A percentile compares a stretch with the other conserved stretches of the same genome.
phyloP scores from a whole-genome alignment of 1,284 basidiomycete species.

The Moesziomyces aphidis region DNA sequence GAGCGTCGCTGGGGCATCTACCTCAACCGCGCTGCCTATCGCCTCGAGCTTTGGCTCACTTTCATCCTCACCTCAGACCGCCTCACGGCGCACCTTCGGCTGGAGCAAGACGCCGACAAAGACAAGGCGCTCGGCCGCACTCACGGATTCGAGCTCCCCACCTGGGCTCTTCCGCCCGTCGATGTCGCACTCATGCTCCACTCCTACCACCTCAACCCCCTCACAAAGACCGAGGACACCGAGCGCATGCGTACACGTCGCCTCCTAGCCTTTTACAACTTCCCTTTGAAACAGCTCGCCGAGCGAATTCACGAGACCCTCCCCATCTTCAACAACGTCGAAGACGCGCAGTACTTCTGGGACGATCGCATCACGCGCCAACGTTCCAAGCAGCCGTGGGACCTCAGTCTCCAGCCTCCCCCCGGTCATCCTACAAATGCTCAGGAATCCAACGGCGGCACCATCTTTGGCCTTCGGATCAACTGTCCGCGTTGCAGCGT shows the following conservation, averaged over 20 bases:
- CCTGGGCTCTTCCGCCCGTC: slow-evolving; percentile 47
- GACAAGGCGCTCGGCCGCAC: neutral
- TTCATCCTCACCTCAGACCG: slow-evolving; percentile 27
- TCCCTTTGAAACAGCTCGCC: slow-evolving; percentile 34
- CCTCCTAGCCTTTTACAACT: slow-evolving; percentile 26
- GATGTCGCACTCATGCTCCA: slow-evolving; percentile 58
- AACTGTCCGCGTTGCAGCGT: slow-evolving; percentile 28
- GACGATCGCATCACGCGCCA: slow-evolving; percentile 10
- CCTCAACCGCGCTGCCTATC: slow-evolving; percentile 49
- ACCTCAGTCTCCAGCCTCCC: slow-evolving; percentile 38
- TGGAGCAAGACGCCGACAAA: neutral
- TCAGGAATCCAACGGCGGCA: slow-evolving; percentile 33
- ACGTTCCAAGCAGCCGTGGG: slow-evolving; percentile 40
- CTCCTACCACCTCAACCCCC: slow-evolving; percentile 48
- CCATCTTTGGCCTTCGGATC: slow-evolving; percentile 39
- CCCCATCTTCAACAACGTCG: slow-evolving; percentile 38
- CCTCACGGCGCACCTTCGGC: slow-evolving; percentile 9
- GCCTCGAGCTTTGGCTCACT: slow-evolving; percentile 49
- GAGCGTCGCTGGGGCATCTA: slow-evolving; percentile 49
- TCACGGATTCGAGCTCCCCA: slow-evolving; percentile 23
- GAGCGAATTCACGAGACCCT: slow-evolving; percentile 23
- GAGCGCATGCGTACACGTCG: slow-evolving; percentile 23
- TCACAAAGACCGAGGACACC: slow-evolving; percentile 28
- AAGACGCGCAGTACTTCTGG: slow-evolving; percentile 23
- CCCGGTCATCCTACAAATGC: slow-evolving; percentile 32